Base-by-base conservation (phyloP, 2,329 filamentous ascomycete species). In the Ophiostoma ulmi region DNA sequence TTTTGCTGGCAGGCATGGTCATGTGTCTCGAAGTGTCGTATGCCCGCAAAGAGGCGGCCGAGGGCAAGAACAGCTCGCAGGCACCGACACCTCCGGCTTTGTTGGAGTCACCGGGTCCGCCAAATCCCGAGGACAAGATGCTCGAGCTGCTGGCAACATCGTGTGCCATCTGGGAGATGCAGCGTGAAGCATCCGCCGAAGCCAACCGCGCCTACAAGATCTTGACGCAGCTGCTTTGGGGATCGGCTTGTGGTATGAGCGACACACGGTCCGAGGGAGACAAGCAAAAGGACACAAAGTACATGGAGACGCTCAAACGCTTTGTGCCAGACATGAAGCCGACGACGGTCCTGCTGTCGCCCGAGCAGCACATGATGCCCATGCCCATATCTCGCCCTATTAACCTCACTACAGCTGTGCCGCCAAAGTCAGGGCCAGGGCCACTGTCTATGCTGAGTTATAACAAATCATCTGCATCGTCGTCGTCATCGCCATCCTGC, bases 1-100 rank as follows among this genome's bases (percentile, higher is more conserved):
- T 84, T 66, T 76, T 85, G 8, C 77, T 84, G 2, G 83, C 83
- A 1, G 81, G 81, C 63, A 83, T 82, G 71, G 78, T 85, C 26
- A 74, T 85, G 4, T 81, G 81, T 52, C 76, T 83, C 3, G 82
- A 84, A 64, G 61, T 76, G 20, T 70, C 70, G 58, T 71, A 72
- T 41, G n/a, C 52, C 1, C 61, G 61, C 0, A 44, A 61, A n/a
- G 75, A 13, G 72, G 77, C 39, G 3, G 67, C 41, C 26, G 70
- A 65, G 10, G 41, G 26, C 31, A 67, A 44, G 38, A 67, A n/a
- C 36, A 26, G 1, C 35, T 14, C 17, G 7, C 17, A 65, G 55
- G 70, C 41, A 41, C 67, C 7, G 58, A 58, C 17, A 44, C 58
- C 58, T 3, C 58, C 58, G 13, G 26, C 58, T 2, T 35, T 35